A percentile compares a stretch with the other conserved stretches of the same genome.
phyloP scores from a whole-genome alignment of 2,329 filamentous ascomycete genomes.

The Ascochyta rabiei region DNA sequence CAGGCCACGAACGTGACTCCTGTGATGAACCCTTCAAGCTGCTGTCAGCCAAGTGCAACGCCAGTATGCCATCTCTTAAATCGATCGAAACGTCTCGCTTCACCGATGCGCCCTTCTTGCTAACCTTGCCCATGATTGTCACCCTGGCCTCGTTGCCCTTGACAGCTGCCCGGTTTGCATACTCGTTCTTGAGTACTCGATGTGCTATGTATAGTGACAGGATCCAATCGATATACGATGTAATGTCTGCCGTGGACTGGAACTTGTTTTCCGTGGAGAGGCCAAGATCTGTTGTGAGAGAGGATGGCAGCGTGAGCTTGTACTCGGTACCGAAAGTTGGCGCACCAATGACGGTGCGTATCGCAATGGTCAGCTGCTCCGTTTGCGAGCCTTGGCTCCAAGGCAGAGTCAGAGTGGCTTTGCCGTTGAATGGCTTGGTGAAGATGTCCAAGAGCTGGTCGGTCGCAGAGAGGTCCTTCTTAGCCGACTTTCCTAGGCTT shows the following conservation, averaged over 20 bases:
- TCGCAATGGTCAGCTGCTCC: conserved; percentile 35
- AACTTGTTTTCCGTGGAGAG: conserved; percentile 40
- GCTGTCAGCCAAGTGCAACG: conserved; percentile 14
- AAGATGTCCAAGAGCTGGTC: conserved; percentile 42
- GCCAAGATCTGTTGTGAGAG: conserved; percentile 36
- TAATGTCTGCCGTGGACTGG: conserved; percentile 34
- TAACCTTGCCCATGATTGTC: conserved; percentile 28
- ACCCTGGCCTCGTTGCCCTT: conserved; percentile 31
- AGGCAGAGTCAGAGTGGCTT: conserved; percentile 36
- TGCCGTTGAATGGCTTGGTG: conserved; percentile 38
- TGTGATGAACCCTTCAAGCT: conserved; percentile 16
- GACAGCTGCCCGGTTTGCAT: conserved; percentile 22
- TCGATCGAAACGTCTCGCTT: conserved; percentile 32
- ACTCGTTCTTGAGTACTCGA: conserved; percentile 35
- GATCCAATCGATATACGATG: conserved; percentile 42
- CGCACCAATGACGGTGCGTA: conserved; percentile 41
- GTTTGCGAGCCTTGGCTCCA: conserved; percentile 22
- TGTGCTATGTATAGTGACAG: conserved; percentile 42
- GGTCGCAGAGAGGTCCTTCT: conserved; percentile 36
- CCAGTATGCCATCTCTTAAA: conserved; percentile 27
- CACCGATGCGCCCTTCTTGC: conserved; percentile 23
- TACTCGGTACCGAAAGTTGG: conserved; percentile 46
- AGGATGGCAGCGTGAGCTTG: conserved; percentile 39
- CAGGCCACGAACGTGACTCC: conserved; percentile 35
- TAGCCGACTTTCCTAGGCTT: conserved; percentile 34